Evolutionary conservation across 257 asterid species (phyloP), one percentile per base, ranked within the genome.

Genomic region (Leptodermis oblonga): DNA sequence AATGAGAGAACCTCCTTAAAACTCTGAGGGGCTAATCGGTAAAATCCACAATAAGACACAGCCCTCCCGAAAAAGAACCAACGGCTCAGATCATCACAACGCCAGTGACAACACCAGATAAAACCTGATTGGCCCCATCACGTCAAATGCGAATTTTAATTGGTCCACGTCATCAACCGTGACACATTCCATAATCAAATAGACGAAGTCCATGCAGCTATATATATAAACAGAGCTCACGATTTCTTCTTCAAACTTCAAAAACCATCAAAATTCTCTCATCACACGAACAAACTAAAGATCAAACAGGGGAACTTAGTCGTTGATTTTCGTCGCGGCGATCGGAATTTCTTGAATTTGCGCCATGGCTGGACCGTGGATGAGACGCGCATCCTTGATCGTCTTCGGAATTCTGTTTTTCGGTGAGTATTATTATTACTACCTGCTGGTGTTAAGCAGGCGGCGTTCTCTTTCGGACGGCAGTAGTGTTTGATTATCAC

Each of bases 331-430:
- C 25, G 11, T 17, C 0, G 4, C 23, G 11, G 34, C 18, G 17
- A 53, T 23, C 15, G 60, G 60, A 53, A 23, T 23, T 53, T 31
- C 22, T 60, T 76, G 79, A 73, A 77, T 76, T 69, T 63, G 71
- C 66, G 53, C 74, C 46, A 87, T 89, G 96, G 92, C 90, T 62
- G 78, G 75, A 77, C 83, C 87, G 80, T 80, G 83, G 85, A 68
- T 18, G 63, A 77, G 81, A 23, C 86, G 84, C 78, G 74, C 83
- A 20, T 84, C 90, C 56, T 74, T 78, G 49, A 55, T 78, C 69
- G 83, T 84, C 14, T 62, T 84, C 62, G 86, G 74, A 52, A 63
- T 87, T 75, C 75, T 89, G 6, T 61, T 89, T 10, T 66, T 82
- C 70, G 94, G 96, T 89, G 48, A 83, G 91, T 71, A 6, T 72